These are phyloP conservation scores for Magnaporthiopsis incrustans DNA, from an alignment of 2,329 filamentous ascomycete species.

Conservation along the genomic window DNA sequence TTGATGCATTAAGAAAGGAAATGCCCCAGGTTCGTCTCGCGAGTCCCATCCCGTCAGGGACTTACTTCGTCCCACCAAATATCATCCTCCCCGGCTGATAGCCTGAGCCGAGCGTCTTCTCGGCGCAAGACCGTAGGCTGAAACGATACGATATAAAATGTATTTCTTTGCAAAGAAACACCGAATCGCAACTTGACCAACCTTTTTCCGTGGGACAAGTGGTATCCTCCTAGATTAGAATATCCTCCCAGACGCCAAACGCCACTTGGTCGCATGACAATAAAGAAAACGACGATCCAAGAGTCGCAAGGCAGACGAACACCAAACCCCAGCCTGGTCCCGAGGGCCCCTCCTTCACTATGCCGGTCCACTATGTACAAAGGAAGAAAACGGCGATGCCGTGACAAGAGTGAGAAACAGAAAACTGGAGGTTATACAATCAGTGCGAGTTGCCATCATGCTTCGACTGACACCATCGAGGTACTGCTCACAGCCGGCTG, in stretches of 20 bases:
- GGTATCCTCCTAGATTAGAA: slow-evolving; percentile 4
- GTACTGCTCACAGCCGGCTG: slow-evolving; percentile 5
- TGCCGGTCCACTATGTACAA: slow-evolving; percentile 5
- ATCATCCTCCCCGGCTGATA: background rate
- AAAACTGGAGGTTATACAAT: background rate
- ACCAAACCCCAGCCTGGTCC: slow-evolving; percentile 8
- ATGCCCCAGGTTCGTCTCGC: background rate
- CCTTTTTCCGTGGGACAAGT: slow-evolving; percentile 7
- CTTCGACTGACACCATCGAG: slow-evolving; percentile 4
- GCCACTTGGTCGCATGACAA: slow-evolving; percentile 15
- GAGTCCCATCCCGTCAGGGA: background rate
- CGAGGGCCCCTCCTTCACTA: background rate
- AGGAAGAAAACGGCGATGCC: slow-evolving; percentile 8
- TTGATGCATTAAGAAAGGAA: background rate
- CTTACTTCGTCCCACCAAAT: background rate
- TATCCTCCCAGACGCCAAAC: slow-evolving; percentile 14
- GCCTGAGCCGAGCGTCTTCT: background rate
- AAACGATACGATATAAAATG: background rate
- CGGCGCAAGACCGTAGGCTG: background rate
- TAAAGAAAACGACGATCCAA: slow-evolving; percentile 10
- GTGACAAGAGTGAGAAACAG: slow-evolving; percentile 8
- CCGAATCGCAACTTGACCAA: slow-evolving; percentile 7
- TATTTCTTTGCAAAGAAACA: background rate
- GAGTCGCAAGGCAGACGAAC: slow-evolving; percentile 7
- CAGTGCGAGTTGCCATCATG: background rate